A percentile compares a stretch with the other conserved stretches of the same genome.
Evolutionary conservation across 345 rosid species (phyloP).

Genomic region (Capsella bursapastoris): DNA sequence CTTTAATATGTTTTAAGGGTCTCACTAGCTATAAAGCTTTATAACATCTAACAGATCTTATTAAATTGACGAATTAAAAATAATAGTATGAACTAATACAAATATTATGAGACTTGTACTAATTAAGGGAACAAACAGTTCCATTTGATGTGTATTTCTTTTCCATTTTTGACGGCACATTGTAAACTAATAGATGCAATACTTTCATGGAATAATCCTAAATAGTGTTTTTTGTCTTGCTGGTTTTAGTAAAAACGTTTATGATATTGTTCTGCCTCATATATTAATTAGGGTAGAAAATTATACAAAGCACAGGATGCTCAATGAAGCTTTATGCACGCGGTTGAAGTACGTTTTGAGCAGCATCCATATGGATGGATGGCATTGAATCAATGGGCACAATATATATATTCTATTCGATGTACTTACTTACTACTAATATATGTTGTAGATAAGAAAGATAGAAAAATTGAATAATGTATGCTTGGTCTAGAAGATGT

Average conservation of each 20-base stretch:
- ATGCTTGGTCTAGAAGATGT: neutral
- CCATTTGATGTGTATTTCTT: neutral
- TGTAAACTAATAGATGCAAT: neutral
- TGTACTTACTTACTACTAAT: neutral
- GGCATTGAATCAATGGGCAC: slow-evolving; percentile 24
- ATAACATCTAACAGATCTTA: neutral
- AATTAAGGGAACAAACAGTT: neutral
- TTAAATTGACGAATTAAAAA: neutral
- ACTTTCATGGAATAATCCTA: neutral
- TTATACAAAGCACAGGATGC: slow-evolving; percentile 37
- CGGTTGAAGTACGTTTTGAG: slow-evolving; percentile 46
- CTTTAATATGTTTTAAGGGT: too few relatives aligned
- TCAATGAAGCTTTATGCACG: slow-evolving; percentile 41
- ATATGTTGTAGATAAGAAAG: slow-evolving; percentile 25
- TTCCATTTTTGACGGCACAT: neutral
- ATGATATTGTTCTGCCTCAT: slow-evolving; percentile 8
- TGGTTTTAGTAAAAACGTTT: neutral
- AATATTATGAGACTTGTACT: neutral
- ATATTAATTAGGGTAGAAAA: slow-evolving; percentile 7
- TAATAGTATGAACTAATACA: neutral
- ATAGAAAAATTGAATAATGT: too few relatives aligned
- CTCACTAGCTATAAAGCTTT: too few relatives aligned
- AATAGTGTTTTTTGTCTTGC: neutral
- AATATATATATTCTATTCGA: slow-evolving; percentile 35
- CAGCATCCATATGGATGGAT: slow-evolving; percentile 43